Evolutionary conservation across 805 yeast species (phyloP).

Genomic region (Candida boleticola): DNA sequence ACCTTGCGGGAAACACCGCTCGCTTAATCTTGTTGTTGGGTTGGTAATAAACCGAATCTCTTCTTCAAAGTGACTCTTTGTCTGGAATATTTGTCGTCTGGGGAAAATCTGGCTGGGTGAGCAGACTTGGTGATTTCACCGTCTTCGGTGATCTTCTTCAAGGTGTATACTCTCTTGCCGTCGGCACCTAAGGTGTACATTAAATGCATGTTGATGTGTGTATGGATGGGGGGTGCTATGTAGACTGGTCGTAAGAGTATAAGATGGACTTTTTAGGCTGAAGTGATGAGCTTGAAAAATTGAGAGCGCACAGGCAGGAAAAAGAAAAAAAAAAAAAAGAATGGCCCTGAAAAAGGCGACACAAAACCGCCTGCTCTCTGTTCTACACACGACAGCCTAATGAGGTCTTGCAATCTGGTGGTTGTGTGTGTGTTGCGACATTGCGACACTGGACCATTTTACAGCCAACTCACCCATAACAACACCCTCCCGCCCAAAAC

Average conservation of each 20-base stretch:
- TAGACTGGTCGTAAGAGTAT: neutral
- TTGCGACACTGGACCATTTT: neutral
- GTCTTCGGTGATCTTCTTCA: slow-evolving; percentile 71
- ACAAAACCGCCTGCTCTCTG: too few relatives aligned
- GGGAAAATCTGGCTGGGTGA: slow-evolving; percentile 99
- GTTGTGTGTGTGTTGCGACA: too few relatives aligned
- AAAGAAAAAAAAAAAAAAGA: slow-evolving; percentile 1
- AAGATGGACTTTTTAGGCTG: neutral
- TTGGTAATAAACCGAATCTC: slow-evolving; percentile 85
- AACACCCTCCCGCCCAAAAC: too few relatives aligned
- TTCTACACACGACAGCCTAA: too few relatives aligned
- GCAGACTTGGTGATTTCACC: slow-evolving; percentile 99
- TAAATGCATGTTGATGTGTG: slow-evolving; percentile 73
- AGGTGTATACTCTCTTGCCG: slow-evolving; percentile 94
- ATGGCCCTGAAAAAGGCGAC: neutral
- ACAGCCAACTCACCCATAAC: too few relatives aligned
- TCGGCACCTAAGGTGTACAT: slow-evolving; percentile 96
- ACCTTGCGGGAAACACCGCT: too few relatives aligned
- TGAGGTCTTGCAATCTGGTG: neutral
- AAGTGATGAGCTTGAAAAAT: neutral
- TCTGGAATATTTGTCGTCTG: slow-evolving; percentile 98
- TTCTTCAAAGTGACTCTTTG: slow-evolving; percentile 98
- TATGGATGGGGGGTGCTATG: too few relatives aligned
- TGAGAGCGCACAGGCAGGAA: neutral
- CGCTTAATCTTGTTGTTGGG: slow-evolving; percentile 48